Percentiles rank a stretch among this genome's conserved stretches.
Conservation (phyloP, 768 basidiomycete genomes). For the Tulasnella sp. region DNA sequence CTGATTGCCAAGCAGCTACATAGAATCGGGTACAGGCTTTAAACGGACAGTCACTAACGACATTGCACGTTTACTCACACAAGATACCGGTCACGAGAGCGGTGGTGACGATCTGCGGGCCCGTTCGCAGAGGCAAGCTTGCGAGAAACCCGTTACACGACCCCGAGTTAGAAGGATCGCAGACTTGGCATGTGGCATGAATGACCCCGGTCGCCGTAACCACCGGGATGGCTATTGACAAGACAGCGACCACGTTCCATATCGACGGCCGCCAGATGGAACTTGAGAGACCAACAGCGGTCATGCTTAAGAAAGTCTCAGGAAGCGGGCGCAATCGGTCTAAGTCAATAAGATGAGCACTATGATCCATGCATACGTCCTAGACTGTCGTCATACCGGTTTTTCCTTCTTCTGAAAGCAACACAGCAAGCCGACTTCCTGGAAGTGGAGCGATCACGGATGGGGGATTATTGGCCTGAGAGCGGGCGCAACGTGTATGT, state of each 20-base stretch:
- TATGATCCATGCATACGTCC: not conserved
- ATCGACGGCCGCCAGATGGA: not conserved
- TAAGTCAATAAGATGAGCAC: not conserved
- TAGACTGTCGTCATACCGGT: too few species aligned
- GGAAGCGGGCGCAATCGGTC: not conserved
- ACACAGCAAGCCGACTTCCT: too few species aligned
- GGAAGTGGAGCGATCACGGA: too few species aligned
- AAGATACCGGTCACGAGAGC: constrained; percentile 8
- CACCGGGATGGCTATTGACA: not conserved
- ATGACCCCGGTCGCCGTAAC: not conserved
- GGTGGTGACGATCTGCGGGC: constrained; percentile 7
- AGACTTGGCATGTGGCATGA: constrained; percentile 9
- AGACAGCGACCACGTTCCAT: not conserved
- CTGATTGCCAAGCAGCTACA: constrained; percentile 12
- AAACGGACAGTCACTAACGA: not conserved
- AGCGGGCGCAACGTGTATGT: too few species aligned
- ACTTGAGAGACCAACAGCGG: not conserved
- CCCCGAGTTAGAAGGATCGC: not conserved
- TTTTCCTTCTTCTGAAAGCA: too few species aligned
- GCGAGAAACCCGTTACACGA: constrained; percentile 3
- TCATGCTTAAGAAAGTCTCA: not conserved
- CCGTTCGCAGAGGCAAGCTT: not conserved
- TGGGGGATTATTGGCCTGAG: too few species aligned
- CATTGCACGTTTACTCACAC: not conserved
- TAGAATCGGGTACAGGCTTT: too few species aligned